A percentile compares a stretch with the other conserved stretches of the same genome.
These are phyloP conservation scores for Rhodotorula sp. DNA, from an alignment of 1,284 basidiomycete genomes.

Conservation along the genomic window DNA sequence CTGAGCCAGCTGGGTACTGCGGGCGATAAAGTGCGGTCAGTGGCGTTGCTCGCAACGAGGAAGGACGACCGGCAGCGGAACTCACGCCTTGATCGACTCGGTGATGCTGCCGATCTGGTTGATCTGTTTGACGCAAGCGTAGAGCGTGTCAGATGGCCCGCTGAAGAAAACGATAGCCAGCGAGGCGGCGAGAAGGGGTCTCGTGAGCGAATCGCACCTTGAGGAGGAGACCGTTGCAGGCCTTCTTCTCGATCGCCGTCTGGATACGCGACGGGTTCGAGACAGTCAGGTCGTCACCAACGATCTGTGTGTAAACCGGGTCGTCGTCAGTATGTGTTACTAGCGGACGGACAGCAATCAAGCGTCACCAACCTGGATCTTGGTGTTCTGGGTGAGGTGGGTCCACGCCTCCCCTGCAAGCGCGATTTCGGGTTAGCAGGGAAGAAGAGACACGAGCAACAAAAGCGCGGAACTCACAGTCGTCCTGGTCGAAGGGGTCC, in stretches of 20 bases:
- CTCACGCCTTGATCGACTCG: constrained; percentile 85
- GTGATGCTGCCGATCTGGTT: constrained; percentile 99
- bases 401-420: constrained; percentile 77
- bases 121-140: constrained; percentile 43
- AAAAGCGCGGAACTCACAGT: not conserved
- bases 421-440: not conserved
- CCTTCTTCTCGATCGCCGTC: constrained; percentile 99
- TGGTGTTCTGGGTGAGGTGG: constrained; percentile 75
- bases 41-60: not conserved
- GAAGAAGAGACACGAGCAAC: not conserved
- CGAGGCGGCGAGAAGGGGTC: too few species aligned
- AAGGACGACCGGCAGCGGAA: constrained; percentile 54
- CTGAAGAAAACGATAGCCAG: too few species aligned
- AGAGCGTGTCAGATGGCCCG: not conserved
- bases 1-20: constrained; percentile 82
- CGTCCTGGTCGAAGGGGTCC: constrained; percentile 96
- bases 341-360: not conserved
- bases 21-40: not conserved
- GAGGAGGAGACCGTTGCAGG: constrained; percentile 97
- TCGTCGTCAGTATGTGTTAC: not conserved
- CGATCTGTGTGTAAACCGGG: not conserved
- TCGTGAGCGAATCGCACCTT: constrained; percentile 58
- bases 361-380: constrained; percentile 58
- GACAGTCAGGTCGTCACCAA: constrained; percentile 90
- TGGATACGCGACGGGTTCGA: constrained; percentile 98